These are phyloP conservation scores for Aspergillus wentii DNA, from an alignment of 495 filamentous ascomycete genomes.

Conservation along the genomic window DNA sequence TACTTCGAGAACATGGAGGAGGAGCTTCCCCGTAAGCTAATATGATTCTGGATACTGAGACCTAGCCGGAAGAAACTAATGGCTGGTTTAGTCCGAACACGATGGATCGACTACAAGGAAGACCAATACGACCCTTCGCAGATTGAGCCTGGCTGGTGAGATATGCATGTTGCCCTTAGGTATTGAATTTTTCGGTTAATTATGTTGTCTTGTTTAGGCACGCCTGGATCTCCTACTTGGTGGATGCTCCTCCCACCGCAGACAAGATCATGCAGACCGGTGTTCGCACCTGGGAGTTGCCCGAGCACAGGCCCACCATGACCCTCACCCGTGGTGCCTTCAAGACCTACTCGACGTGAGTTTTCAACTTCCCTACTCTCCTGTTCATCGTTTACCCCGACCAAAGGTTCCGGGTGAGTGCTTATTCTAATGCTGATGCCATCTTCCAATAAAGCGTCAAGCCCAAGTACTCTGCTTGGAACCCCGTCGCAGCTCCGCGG, in stretches of 20 bases:
- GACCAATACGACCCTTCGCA: slow-evolving; percentile 85
- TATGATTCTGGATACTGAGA: too few species aligned
- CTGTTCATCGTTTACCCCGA: too few species aligned
- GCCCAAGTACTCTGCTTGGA: slow-evolving; percentile 42
- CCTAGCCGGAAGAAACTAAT: slow-evolving; percentile 1
- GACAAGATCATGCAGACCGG: slow-evolving; percentile 67
- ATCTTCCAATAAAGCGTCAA: slow-evolving; percentile 22
- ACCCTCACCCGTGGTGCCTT: slow-evolving; percentile 74
- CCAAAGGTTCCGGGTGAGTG: too few species aligned
- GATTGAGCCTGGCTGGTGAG: slow-evolving; percentile 89
- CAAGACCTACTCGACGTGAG: slow-evolving; percentile 92
- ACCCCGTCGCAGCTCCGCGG: slow-evolving; percentile 40
- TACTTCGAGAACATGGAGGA: slow-evolving; percentile 91
- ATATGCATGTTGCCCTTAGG: not conserved
- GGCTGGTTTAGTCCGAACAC: slow-evolving; percentile 68
- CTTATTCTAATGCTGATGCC: too few species aligned
- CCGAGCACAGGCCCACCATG: slow-evolving; percentile 67
- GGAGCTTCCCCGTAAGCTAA: slow-evolving; percentile 78
- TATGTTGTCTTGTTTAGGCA: slow-evolving; percentile 52
- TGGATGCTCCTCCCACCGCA: slow-evolving; percentile 76
- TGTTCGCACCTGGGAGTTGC: slow-evolving; percentile 67
- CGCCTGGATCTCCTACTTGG: slow-evolving; percentile 91
- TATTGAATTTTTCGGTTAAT: slow-evolving; percentile 1
- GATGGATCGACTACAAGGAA: slow-evolving; percentile 96
- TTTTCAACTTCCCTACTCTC: slow-evolving; percentile 18